Conservation (phyloP, 2,329 filamentous ascomycete species). For the Mycocentrospora acerina region DNA sequence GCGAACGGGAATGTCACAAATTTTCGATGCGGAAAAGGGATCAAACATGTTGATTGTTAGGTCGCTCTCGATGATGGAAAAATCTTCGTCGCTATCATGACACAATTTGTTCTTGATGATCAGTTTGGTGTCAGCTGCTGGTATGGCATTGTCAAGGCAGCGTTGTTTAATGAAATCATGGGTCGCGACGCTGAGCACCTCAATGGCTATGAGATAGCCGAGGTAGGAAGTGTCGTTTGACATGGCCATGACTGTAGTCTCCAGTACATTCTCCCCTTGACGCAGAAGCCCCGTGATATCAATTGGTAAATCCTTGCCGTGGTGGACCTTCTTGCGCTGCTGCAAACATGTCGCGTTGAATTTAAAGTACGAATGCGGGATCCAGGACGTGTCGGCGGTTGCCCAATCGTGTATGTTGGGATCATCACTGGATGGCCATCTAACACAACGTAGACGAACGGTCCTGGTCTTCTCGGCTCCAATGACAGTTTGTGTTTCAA, state of each 20-base stretch:
- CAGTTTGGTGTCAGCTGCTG: slow-evolving; percentile 54
- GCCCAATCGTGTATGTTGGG: slow-evolving; percentile 61
- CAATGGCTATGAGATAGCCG: slow-evolving; percentile 68
- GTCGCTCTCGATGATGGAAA: slow-evolving; percentile 43
- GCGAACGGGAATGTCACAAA: slow-evolving; percentile 73
- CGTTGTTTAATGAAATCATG: slow-evolving; percentile 41
- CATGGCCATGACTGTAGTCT: slow-evolving; percentile 44
- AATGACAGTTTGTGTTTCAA: slow-evolving; percentile 31
- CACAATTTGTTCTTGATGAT: slow-evolving; percentile 59
- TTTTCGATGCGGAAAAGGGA: slow-evolving; percentile 45
- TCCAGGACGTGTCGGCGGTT: slow-evolving; percentile 68
- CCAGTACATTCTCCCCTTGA: slow-evolving; percentile 63
- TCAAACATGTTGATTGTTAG: slow-evolving; percentile 50
- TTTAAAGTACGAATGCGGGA: slow-evolving; percentile 64
- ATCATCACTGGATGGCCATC: slow-evolving; percentile 34
- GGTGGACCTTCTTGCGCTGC: slow-evolving; percentile 68
- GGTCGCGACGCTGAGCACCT: slow-evolving; percentile 61
- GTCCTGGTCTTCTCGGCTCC: slow-evolving; percentile 56
- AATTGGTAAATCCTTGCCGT: slow-evolving; percentile 73
- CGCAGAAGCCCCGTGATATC: slow-evolving; percentile 67
- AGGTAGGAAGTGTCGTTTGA: slow-evolving; percentile 37
- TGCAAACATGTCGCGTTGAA: slow-evolving; percentile 61
- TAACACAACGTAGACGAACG: slow-evolving; percentile 70
- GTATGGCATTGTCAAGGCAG: slow-evolving; percentile 33
- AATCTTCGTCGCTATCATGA: slow-evolving; percentile 57